Conservation (phyloP, 2,329 filamentous ascomycete genomes). For the Triangularia setosa region DNA sequence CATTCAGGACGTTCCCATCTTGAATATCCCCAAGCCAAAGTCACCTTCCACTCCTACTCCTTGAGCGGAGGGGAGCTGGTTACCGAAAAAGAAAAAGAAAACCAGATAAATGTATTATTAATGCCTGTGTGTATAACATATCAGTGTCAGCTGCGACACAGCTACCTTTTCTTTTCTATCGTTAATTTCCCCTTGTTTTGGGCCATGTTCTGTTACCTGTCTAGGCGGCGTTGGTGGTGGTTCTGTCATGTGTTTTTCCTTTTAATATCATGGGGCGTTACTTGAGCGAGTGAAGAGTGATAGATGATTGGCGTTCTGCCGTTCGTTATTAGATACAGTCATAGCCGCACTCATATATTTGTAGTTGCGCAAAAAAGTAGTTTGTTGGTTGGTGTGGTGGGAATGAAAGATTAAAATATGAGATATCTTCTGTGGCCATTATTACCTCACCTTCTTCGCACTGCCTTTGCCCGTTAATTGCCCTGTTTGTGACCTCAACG, state of each 20-base stretch:
- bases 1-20: slow-evolving; percentile 23
- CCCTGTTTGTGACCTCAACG: too few species aligned
- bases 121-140: slow-evolving; percentile 6
- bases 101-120: neutral
- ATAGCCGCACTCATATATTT: too few species aligned
- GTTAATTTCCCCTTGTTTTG: neutral
- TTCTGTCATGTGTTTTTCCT: neutral
- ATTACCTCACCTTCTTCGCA: too few species aligned
- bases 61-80: neutral
- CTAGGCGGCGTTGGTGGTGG: neutral
- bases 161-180: neutral
- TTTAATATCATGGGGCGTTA: neutral
- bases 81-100: slow-evolving; percentile 3
- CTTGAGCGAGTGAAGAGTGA: neutral
- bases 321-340: slow-evolving; percentile 1
- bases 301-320: neutral
- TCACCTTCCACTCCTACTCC: slow-evolving; percentile 9
- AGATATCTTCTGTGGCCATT: too few species aligned
- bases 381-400: too few species aligned
- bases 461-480: too few species aligned
- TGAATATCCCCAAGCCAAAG: slow-evolving; percentile 25
- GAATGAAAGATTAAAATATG: too few species aligned
- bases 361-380: too few species aligned
- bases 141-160: neutral
- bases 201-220: neutral